These are phyloP conservation scores for Massospora cicadina DNA, from an alignment of 371 early-diverging fungal species.

Conservation along the genomic window DNA sequence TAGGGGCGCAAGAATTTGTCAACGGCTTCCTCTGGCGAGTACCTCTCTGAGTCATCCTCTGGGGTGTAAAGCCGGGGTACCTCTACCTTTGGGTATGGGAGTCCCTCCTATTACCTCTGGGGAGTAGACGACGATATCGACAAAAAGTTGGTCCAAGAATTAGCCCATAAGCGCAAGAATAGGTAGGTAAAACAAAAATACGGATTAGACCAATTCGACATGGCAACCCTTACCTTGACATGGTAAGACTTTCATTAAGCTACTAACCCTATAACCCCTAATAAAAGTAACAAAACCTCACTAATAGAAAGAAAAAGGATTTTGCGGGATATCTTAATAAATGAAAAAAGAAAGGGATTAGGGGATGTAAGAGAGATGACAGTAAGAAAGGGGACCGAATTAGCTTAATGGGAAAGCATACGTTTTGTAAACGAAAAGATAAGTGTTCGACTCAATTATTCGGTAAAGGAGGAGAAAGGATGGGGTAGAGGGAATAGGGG, in stretches of 20 bases:
- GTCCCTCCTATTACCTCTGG: too few species aligned
- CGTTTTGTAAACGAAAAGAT: neutral
- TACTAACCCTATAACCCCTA: neutral
- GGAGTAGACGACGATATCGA: too few species aligned
- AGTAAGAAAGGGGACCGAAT: neutral
- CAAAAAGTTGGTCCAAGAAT: too few species aligned
- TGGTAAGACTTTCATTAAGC: slow-evolving; percentile 1
- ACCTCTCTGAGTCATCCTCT: too few species aligned
- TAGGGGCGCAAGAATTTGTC: too few species aligned
- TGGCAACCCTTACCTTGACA: neutral
- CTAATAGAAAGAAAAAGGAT: neutral
- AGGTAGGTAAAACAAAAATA: neutral
- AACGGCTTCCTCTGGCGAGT: too few species aligned
- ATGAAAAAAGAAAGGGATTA: neutral
- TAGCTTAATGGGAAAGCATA: neutral
- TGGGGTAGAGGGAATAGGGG: too few species aligned
- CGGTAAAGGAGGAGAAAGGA: too few species aligned
- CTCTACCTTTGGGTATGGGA: too few species aligned
- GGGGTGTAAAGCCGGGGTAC: too few species aligned
- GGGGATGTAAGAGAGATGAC: neutral
- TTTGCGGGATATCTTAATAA: neutral
- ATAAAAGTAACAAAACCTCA: neutral
- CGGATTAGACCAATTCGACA: neutral
- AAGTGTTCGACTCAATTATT: neutral
- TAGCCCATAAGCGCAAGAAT: neutral